A percentile compares a stretch with the other conserved stretches of the same genome.
Evolutionary conservation across 257 asterid genomes (phyloP).

Genomic region (Solanum medicagineum): DNA sequence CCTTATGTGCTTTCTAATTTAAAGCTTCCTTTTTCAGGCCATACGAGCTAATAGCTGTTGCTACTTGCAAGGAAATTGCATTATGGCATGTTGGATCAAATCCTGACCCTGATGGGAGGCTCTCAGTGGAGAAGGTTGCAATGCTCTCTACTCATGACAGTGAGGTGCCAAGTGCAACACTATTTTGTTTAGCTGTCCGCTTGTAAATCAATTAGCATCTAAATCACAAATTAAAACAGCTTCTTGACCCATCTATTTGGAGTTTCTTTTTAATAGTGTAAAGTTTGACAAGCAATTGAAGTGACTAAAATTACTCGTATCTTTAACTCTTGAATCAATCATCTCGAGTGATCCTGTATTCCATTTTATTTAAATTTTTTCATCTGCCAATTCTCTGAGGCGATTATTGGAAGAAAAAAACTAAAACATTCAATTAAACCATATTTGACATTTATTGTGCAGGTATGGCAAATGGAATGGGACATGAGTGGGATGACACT

Average conservation of each 20-base stretch:
- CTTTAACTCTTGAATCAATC: background rate
- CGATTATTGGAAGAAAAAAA: background rate
- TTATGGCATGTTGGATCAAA: conserved; percentile 81
- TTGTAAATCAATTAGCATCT: background rate
- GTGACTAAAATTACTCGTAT: background rate
- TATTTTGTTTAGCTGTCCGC: background rate
- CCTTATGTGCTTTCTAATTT: background rate
- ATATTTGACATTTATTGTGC: background rate
- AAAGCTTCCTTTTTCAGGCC: conserved; percentile 41
- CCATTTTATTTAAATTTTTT: background rate
- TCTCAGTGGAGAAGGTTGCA: conserved; percentile 48
- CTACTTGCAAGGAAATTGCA: conserved; percentile 65
- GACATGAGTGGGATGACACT: conserved; percentile 96
- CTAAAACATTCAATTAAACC: background rate
- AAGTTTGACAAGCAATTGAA: background rate
- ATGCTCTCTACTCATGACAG: conserved; percentile 52
- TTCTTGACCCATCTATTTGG: background rate
- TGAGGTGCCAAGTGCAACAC: conserved; percentile 36
- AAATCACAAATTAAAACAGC: background rate
- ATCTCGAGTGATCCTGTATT: background rate
- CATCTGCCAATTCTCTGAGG: background rate
- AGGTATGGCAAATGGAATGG: conserved; percentile 98
- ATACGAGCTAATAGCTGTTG: conserved; percentile 83
- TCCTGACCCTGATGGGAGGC: conserved; percentile 75
- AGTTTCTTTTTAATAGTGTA: background rate